A percentile compares a stretch with the other conserved stretches of the same genome.
Evolutionary conservation across 148 eudicot genomes (phyloP).

Genomic region (Diospyros lotus): DNA sequence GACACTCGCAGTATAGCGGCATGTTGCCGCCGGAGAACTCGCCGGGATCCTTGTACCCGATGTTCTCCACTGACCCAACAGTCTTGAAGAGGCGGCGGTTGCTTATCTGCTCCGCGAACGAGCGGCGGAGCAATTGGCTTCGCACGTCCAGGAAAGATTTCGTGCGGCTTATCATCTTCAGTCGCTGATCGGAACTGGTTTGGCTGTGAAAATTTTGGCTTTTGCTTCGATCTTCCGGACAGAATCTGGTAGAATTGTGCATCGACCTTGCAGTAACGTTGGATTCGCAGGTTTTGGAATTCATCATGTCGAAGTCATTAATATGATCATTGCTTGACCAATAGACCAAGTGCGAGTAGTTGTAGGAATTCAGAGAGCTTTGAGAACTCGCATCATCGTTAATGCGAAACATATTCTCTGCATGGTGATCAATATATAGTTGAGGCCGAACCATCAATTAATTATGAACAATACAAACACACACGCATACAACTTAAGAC

Average conservation of each 20-base stretch:
- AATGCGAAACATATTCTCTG: conserved; percentile 29
- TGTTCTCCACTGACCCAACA: conserved; percentile 61
- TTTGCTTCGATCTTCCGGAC: conserved; percentile 26
- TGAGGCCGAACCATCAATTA: too few species aligned
- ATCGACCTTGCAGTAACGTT: conserved; percentile 4
- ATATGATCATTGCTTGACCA: conserved; percentile 18
- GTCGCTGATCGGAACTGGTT: conserved; percentile 15
- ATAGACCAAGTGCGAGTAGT: conserved; percentile 37
- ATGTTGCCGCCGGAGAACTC: not conserved
- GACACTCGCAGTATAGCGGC: too few species aligned
- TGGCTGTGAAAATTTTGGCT: conserved; percentile 11
- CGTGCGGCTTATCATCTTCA: conserved; percentile 33
- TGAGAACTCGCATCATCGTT: conserved; percentile 59
- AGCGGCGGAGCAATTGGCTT: conserved; percentile 64
- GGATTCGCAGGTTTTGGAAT: conserved; percentile 8
- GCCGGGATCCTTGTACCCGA: conserved; percentile 49
- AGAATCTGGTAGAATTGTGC: conserved; percentile 39
- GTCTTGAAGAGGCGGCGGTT: conserved; percentile 57
- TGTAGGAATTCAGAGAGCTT: conserved; percentile 41
- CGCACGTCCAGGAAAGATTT: conserved; percentile 58
- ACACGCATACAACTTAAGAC: too few species aligned
- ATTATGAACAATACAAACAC: too few species aligned
- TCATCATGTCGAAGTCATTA: conserved; percentile 5
- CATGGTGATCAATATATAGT: conserved; percentile 3
- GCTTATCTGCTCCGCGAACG: conserved; percentile 51